A percentile compares a stretch with the other conserved stretches of the same genome.
phyloP scores from a whole-genome alignment of 352 stramenopile genomes.

The Phytophthora ramorum region DNA sequence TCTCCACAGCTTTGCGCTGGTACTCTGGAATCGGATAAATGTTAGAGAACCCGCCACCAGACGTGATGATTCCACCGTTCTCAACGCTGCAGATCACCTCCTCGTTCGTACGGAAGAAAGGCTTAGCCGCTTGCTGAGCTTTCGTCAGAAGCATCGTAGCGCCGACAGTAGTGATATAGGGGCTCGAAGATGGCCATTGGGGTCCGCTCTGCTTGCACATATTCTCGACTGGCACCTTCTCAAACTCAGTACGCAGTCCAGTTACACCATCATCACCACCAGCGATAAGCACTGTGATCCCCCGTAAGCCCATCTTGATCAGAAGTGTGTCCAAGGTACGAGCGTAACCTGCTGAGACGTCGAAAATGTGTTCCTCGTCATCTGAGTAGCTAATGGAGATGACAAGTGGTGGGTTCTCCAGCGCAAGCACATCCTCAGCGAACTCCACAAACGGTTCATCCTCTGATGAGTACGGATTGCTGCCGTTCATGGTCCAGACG shows the following conservation, averaged over 20 bases:
- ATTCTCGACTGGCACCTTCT: conserved; percentile 55
- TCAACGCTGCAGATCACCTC: conserved; percentile 84
- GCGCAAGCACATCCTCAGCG: conserved; percentile 64
- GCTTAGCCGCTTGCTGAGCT: conserved; percentile 31
- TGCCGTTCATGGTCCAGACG: conserved; percentile 82
- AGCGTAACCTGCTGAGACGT: conserved; percentile 76
- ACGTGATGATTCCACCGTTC: conserved; percentile 79
- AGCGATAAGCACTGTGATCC: conserved; percentile 88
- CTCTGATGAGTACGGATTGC: conserved; percentile 85
- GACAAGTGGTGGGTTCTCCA: conserved; percentile 80
- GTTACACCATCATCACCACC: conserved; percentile 90
- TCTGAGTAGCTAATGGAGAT: conserved; percentile 93
- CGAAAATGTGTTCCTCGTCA: conserved; percentile 90
- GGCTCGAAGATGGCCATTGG: conserved; percentile 82
- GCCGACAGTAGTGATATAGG: conserved; percentile 92
- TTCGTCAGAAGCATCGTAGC: conserved; percentile 78
- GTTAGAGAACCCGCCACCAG: conserved; percentile 90
- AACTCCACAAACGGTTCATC: conserved; percentile 91
- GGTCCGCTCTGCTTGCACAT: conserved; percentile 71
- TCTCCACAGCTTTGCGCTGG: conserved; percentile 64
- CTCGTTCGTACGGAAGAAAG: conserved; percentile 72
- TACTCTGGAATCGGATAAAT: conserved; percentile 80
- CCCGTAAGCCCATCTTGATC: conserved; percentile 90
- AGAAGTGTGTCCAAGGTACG: conserved; percentile 84
- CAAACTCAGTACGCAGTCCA: conserved; percentile 70